phyloP scores from a whole-genome alignment of 257 asterid species.

The Fraxinus cuspidata region DNA sequence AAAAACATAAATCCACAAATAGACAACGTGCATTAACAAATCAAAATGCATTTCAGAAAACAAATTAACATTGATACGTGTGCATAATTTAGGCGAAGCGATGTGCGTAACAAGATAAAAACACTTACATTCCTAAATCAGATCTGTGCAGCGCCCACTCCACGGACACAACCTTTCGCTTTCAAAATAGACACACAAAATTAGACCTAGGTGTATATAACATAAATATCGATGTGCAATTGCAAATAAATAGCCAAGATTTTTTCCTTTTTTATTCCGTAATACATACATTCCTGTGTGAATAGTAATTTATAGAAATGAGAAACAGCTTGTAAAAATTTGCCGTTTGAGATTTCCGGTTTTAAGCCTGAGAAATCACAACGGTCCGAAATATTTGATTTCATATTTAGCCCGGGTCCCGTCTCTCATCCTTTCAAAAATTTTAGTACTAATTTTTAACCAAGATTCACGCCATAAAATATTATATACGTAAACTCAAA shows the following conservation, averaged over 20 bases:
- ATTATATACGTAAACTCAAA: no score
- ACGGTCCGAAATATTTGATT: background rate
- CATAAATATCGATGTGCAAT: background rate
- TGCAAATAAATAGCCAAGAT: background rate
- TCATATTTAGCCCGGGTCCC: no score
- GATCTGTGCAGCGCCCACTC: background rate
- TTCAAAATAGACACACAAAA: background rate
- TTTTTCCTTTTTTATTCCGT: background rate
- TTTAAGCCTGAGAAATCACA: background rate
- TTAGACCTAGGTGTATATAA: background rate
- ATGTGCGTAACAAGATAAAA: background rate
- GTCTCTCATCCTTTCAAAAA: no score
- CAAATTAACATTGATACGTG: background rate
- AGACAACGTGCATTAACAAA: background rate
- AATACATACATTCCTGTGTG: background rate
- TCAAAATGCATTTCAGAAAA: background rate
- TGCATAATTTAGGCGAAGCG: background rate
- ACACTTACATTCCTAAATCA: background rate
- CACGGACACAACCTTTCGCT: slow-evolving; percentile 2
- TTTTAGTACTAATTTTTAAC: no score
- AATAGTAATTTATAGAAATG: background rate
- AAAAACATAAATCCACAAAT: background rate
- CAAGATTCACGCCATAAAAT: no score
- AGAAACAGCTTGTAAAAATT: background rate
- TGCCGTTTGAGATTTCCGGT: background rate